Conservation (phyloP, 108 stramenopile species). For the Thalassiosira profunda region DNA sequence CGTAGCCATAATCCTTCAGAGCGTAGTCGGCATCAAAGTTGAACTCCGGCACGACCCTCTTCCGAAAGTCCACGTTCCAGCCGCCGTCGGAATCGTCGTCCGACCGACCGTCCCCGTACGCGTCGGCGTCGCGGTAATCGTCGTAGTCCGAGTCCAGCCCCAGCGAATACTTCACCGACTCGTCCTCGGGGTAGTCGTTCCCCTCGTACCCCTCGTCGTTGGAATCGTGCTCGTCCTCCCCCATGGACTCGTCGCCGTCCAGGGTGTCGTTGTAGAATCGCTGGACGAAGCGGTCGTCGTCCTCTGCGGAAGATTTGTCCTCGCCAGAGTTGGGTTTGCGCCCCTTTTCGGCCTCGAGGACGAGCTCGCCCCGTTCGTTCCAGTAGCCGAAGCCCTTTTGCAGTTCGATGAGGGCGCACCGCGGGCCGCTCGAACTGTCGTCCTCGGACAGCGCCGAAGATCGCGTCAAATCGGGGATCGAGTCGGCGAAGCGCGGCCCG, state of each 20-base stretch:
- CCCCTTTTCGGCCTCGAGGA: slow-evolving; percentile 53
- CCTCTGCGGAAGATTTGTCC: slow-evolving; percentile 1
- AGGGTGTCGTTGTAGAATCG: slow-evolving; percentile 19
- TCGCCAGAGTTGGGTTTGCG: slow-evolving; percentile 6
- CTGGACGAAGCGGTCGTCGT: slow-evolving; percentile 11
- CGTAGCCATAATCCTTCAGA: too few species aligned
- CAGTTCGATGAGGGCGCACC: slow-evolving; percentile 49
- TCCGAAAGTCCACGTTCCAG: slow-evolving; percentile 45
- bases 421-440: slow-evolving; percentile 9
- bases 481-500: background rate
- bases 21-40: too few species aligned
- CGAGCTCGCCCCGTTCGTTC: slow-evolving; percentile 75
- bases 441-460: slow-evolving; percentile 26
- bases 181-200: slow-evolving; percentile 47
- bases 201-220: slow-evolving; percentile 46
- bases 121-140: slow-evolving; percentile 32
- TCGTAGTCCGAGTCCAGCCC: slow-evolving; percentile 19
- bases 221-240: slow-evolving; percentile 30
- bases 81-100: slow-evolving; percentile 20
- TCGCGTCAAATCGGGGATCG: slow-evolving; percentile 24
- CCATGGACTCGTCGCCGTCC: slow-evolving; percentile 16
- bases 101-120: background rate
- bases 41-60: too few species aligned
- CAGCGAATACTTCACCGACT: background rate
- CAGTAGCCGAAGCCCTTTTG: slow-evolving; percentile 75